phyloP scores from a whole-genome alignment of 1,284 basidiomycete species.

The Hemileia vastatrix region DNA sequence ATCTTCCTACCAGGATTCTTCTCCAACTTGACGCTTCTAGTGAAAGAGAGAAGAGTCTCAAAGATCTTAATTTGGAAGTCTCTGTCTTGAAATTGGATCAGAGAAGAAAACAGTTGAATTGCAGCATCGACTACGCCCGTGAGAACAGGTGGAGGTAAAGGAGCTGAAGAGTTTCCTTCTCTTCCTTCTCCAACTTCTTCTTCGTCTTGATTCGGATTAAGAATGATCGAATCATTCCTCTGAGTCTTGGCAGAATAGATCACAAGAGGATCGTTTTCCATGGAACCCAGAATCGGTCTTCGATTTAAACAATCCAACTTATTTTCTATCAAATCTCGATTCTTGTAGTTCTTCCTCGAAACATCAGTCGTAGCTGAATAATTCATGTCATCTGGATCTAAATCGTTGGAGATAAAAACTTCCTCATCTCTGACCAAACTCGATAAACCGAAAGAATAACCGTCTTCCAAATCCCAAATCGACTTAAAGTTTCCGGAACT shows the following conservation, averaged over 20 bases:
- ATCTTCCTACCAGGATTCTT: conserved; percentile 78
- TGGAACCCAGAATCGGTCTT: conserved; percentile 69
- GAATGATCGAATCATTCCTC: conserved; percentile 46
- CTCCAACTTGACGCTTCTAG: conserved; percentile 71
- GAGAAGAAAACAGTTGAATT: conserved; percentile 68
- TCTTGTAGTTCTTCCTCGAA: conserved; percentile 55
- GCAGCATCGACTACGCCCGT: conserved; percentile 82
- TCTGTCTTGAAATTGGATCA: conserved; percentile 66
- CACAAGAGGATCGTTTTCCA: conserved; percentile 74
- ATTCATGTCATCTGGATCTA: neutral
- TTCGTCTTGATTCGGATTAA: too few species aligned
- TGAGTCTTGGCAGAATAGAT: conserved; percentile 52
- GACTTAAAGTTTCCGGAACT: conserved; percentile 72
- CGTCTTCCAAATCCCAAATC: conserved; percentile 77
- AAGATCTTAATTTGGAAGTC: conserved; percentile 59
- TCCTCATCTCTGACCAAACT: conserved; percentile 50
- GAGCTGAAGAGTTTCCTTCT: too few species aligned
- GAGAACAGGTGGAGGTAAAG: conserved; percentile 62
- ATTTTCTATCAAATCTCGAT: conserved; percentile 67
- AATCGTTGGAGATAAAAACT: conserved; percentile 23
- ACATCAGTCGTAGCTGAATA: too few species aligned
- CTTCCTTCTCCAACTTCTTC: too few species aligned
- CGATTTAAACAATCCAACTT: conserved; percentile 64
- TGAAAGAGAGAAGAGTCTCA: conserved; percentile 54
- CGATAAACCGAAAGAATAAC: conserved; percentile 84